Evolutionary conservation across 2,329 filamentous ascomycete species (phyloP).

Genomic region (Ceratocystis colombiana): DNA sequence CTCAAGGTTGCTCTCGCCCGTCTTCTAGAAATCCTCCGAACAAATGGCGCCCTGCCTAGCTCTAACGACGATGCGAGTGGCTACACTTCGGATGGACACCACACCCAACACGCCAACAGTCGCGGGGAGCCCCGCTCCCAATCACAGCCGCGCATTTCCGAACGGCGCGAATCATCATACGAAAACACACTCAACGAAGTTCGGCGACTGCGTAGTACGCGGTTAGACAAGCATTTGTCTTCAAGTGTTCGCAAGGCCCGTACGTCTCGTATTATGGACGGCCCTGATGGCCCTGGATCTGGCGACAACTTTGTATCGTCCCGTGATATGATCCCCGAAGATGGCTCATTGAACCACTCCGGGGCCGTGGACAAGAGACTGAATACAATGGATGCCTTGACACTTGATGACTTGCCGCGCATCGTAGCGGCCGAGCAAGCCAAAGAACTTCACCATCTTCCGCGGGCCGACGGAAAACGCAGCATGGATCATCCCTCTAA

Average conservation of each 20-base stretch:
- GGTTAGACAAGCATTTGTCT: slow-evolving; percentile 87
- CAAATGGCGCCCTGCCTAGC: slow-evolving; percentile 68
- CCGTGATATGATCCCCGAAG: slow-evolving; percentile 64
- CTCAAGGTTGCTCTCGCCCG: slow-evolving; percentile 84
- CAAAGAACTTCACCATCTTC: slow-evolving; percentile 65
- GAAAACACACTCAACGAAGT: slow-evolving; percentile 96
- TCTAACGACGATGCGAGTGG: slow-evolving; percentile 62
- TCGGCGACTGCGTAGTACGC: slow-evolving; percentile 77
- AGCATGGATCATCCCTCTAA: slow-evolving; percentile 17
- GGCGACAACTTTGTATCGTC: slow-evolving; percentile 45
- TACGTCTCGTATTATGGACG: slow-evolving; percentile 86
- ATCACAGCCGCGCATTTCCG: slow-evolving; percentile 53
- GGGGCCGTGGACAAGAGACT: slow-evolving; percentile 72
- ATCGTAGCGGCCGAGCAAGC: slow-evolving; percentile 95
- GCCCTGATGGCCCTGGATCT: slow-evolving; percentile 63
- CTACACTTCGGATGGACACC: slow-evolving; percentile 52
- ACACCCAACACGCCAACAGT: slow-evolving; percentile 10
- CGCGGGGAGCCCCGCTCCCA: slow-evolving; percentile 58
- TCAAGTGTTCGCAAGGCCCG: slow-evolving; percentile 85
- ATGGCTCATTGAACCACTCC: slow-evolving; percentile 58
- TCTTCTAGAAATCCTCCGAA: slow-evolving; percentile 75
- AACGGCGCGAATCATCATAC: slow-evolving; percentile 63
- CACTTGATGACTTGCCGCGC: slow-evolving; percentile 87
- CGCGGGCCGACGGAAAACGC: slow-evolving; percentile 50
- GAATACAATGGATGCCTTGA: slow-evolving; percentile 80